Conservation (phyloP, 1,284 basidiomycete genomes). For the Trichosporon sp. region DNA sequence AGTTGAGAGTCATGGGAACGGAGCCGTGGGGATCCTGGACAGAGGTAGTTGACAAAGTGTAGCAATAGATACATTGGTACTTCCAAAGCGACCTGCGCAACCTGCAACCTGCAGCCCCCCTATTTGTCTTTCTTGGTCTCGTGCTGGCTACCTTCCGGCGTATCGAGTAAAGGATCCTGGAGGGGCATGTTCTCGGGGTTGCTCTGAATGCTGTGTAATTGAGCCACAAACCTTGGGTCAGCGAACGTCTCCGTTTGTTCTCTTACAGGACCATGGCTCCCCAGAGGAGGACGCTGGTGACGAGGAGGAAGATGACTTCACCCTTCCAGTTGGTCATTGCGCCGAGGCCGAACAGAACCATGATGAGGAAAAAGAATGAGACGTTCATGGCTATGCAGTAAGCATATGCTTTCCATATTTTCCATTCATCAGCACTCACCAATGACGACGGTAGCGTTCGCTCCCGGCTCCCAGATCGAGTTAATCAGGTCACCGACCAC, state of each 20-base stretch:
- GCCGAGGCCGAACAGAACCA: slow-evolving; percentile 41
- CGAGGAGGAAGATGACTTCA: slow-evolving; percentile 41
- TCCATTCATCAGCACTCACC: slow-evolving; percentile 22
- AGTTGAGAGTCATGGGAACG: slow-evolving; percentile 33
- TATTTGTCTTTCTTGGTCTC: slow-evolving; percentile 36
- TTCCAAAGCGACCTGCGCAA: background rate
- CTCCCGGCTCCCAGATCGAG: slow-evolving; percentile 46
- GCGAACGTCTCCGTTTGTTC: background rate
- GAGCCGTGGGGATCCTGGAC: slow-evolving; percentile 44
- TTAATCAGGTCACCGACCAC: slow-evolving; percentile 39
- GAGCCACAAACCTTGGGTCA: slow-evolving; percentile 42
- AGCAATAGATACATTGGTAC: background rate
- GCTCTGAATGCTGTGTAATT: slow-evolving; percentile 38
- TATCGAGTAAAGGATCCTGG: slow-evolving; percentile 10
- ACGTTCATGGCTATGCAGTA: slow-evolving; percentile 44
- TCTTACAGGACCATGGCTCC: slow-evolving; percentile 44
- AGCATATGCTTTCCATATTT: background rate
- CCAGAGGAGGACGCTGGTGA: slow-evolving; percentile 38
- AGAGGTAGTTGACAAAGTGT: slow-evolving; percentile 25
- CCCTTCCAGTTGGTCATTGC: slow-evolving; percentile 43
- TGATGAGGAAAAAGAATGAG: slow-evolving; percentile 45
- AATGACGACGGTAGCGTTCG: slow-evolving; percentile 40
- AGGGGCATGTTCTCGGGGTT: slow-evolving; percentile 43
- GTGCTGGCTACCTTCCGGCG: background rate
- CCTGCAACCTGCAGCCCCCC: slow-evolving; percentile 3